phyloP scores from a whole-genome alignment of 116 monocot genomes.

The Zostera marina region DNA sequence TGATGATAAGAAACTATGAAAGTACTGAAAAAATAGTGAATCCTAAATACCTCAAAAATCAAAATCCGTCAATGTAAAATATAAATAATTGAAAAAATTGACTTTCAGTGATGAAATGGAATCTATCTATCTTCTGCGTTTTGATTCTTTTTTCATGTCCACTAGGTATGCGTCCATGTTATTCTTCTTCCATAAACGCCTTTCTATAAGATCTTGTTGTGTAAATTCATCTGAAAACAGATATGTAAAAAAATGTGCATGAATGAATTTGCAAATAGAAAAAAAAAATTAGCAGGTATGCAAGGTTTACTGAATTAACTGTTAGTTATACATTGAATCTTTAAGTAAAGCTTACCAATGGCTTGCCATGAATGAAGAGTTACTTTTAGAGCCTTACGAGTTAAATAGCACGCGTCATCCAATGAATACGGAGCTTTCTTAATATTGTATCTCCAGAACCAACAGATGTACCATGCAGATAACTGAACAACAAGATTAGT shows the following conservation, averaged over 20 bases:
- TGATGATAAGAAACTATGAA: too few species aligned
- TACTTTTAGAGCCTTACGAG: slow-evolving; percentile 44
- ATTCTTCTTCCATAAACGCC: slow-evolving; percentile 54
- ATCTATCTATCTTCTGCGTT: slow-evolving; percentile 50
- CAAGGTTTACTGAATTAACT: neutral
- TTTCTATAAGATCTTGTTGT: slow-evolving; percentile 45
- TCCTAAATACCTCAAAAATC: too few species aligned
- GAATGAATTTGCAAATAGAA: neutral
- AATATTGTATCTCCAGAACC: slow-evolving; percentile 86
- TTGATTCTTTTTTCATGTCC: slow-evolving; percentile 78
- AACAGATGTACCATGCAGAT: slow-evolving; percentile 48
- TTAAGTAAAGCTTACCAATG: slow-evolving; percentile 37
- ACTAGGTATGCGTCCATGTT: slow-evolving; percentile 63
- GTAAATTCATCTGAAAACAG: slow-evolving; percentile 52
- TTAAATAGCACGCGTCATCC: slow-evolving; percentile 93
- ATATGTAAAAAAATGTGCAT: neutral
- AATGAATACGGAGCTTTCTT: slow-evolving; percentile 71
- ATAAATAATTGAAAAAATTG: too few species aligned
- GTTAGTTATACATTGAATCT: neutral
- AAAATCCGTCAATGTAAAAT: too few species aligned
- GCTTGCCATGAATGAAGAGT: slow-evolving; percentile 46
- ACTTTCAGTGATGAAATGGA: too few species aligned
- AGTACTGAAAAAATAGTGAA: too few species aligned
- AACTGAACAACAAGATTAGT: slow-evolving; percentile 20
- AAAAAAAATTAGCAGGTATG: neutral